Percentiles rank a stretch among this genome's conserved stretches.
These are phyloP conservation scores for Gaultheria prostrata DNA, from an alignment of 148 eudicot genomes.

Conservation along the genomic window DNA sequence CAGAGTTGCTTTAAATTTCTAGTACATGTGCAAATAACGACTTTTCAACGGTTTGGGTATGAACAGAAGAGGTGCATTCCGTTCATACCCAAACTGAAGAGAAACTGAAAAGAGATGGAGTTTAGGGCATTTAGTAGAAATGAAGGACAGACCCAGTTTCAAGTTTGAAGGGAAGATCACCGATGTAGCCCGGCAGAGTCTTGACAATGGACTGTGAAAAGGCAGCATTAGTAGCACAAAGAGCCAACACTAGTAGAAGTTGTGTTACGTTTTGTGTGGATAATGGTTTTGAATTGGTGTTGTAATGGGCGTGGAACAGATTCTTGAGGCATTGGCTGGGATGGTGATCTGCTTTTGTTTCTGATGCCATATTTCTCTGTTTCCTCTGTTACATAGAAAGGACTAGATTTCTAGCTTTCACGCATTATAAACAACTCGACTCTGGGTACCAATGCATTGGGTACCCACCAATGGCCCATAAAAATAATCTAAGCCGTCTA, in stretches of 20 bases:
- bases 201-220: constrained; percentile 14
- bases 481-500: no score
- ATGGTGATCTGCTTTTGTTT: not conserved
- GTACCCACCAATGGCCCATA: no score
- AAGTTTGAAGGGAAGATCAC: constrained; percentile 29
- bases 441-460: no score
- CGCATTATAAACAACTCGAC: no score
- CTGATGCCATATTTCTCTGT: not conserved
- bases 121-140: not conserved
- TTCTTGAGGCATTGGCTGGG: not conserved
- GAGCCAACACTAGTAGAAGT: not conserved
- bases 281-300: not conserved
- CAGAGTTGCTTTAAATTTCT: not conserved
- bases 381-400: not conserved
- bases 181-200: constrained; percentile 21
- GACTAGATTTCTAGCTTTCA: no score
- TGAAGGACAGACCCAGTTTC: constrained; percentile 28
- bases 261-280: not conserved
- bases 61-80: not conserved
- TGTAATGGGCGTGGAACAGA: not conserved
- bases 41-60: not conserved
- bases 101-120: no score
- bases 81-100: not conserved
- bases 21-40: not conserved
- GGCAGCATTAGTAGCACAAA: not conserved